Conservation (phyloP, 345 rosid species). For the Salix brachista region DNA sequence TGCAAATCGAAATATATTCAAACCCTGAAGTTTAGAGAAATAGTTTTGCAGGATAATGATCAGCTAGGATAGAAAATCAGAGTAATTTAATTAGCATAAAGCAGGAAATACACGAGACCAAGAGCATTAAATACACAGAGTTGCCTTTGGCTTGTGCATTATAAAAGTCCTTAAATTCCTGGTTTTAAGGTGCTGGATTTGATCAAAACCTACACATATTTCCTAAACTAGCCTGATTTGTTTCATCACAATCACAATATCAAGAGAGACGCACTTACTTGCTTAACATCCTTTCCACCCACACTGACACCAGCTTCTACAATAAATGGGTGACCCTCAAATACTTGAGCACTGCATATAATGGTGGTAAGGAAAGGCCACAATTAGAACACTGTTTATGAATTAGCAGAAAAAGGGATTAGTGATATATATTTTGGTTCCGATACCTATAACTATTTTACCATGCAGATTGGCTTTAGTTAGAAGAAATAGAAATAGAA, state of each 20-base stretch:
- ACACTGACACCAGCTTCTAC: constrained; percentile 98
- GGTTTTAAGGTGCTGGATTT: too few relatives aligned
- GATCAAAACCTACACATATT: not conserved
- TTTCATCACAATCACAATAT: not conserved
- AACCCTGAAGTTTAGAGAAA: constrained; percentile 49
- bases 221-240: not conserved
- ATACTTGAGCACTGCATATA: constrained; percentile 84
- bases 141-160: not conserved
- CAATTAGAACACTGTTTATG: not conserved
- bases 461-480: not conserved
- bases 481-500: not conserved
- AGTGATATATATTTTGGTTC: not conserved
- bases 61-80: not conserved
- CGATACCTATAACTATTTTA: not conserved
- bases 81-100: not conserved
- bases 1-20: constrained; percentile 91
- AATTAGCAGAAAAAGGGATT: not conserved
- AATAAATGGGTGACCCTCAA: constrained; percentile 95
- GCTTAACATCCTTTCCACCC: constrained; percentile 95
- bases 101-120: not conserved
- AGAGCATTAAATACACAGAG: not conserved
- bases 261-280: constrained; percentile 40
- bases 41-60: not conserved
- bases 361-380: constrained; percentile 19
- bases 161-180: too few relatives aligned